phyloP scores from a whole-genome alignment of 331 rosid genomes.

The Erythrophleum ivorense region DNA sequence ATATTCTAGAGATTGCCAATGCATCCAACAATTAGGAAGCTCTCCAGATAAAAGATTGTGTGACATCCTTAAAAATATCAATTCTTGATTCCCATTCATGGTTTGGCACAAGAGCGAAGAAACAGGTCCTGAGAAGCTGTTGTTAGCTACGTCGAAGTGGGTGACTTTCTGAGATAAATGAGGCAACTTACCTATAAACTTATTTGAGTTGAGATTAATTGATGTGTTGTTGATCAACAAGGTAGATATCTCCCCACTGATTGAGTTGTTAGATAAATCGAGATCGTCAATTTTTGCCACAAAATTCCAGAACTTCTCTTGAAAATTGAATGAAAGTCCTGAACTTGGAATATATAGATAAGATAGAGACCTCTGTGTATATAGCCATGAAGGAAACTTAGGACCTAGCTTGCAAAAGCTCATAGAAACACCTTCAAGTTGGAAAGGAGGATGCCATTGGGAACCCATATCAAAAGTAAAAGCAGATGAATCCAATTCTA shows the following conservation, averaged over 20 bases:
- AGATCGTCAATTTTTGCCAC: not conserved
- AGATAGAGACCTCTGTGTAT: too few species aligned
- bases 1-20: not conserved
- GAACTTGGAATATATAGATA: too few species aligned
- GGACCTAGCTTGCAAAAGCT: not conserved
- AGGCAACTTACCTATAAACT: too few species aligned
- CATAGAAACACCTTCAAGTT: not conserved
- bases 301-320: too few species aligned
- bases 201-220: not conserved
- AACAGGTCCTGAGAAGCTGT: not conserved
- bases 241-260: not conserved
- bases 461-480: not conserved
- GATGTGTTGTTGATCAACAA: not conserved
- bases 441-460: not conserved
- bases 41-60: constrained; percentile 30
- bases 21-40: constrained; percentile 11
- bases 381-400: not conserved
- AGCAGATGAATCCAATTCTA: not conserved
- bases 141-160: not conserved
- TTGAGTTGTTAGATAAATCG: not conserved
- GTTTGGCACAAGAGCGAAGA: not conserved
- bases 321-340: too few species aligned
- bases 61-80: not conserved
- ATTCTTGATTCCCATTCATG: not conserved
- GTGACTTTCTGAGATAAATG: not conserved